These are phyloP conservation scores for Bocquillonia castaneifolia DNA, from an alignment of 441 rosid species.

Conservation along the genomic window DNA sequence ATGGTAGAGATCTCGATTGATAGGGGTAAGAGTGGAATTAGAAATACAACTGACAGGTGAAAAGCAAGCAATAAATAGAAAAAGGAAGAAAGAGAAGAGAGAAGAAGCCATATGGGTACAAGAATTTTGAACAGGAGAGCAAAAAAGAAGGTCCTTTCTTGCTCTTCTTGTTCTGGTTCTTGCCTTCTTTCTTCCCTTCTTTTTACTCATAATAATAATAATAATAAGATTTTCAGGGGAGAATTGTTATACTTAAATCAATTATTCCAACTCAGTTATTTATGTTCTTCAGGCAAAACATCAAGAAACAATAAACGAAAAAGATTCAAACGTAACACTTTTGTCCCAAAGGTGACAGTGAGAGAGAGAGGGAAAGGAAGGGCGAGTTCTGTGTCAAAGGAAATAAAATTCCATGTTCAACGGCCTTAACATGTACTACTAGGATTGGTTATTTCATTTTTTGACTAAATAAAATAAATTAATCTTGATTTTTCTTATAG, in stretches of 20 bases:
- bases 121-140: not conserved
- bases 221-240: too few species aligned
- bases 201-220: too few species aligned
- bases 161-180: not conserved
- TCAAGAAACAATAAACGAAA: not conserved
- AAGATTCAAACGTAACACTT: not conserved
- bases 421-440: not conserved
- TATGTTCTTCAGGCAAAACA: not conserved
- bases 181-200: constrained; percentile 19
- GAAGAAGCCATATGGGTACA: constrained; percentile 10
- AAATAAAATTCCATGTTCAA: constrained; percentile 29
- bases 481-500: too few species aligned
- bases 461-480: too few species aligned
- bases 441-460: too few species aligned
- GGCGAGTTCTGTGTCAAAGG: constrained; percentile 21
- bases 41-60: constrained; percentile 16
- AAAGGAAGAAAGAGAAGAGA: constrained; percentile 1
- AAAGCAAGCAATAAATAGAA: constrained; percentile 22
- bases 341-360: not conserved
- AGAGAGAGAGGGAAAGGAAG: not conserved
- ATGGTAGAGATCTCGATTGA: constrained; percentile 92
- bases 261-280: too few species aligned
- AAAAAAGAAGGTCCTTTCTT: not conserved
- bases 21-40: constrained; percentile 47
- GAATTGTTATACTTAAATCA: too few species aligned